Conservation (phyloP, 768 basidiomycete species). For the Leucosporidium yakuticum region DNA sequence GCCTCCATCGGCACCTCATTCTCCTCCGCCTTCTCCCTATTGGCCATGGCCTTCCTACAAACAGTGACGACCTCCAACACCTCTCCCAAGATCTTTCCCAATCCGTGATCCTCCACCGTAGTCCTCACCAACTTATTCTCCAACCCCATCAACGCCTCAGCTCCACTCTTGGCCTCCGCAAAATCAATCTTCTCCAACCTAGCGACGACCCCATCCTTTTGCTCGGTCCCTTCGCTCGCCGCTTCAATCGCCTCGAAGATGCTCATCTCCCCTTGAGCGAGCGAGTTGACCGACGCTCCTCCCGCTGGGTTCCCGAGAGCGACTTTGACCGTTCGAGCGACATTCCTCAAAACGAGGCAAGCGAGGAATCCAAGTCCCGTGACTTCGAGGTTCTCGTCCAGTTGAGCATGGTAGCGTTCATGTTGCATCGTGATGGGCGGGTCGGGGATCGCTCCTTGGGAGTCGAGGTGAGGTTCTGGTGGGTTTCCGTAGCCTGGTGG, state of each 20-base stretch:
- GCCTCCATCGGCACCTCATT: too few relatives aligned
- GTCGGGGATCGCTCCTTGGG: not conserved
- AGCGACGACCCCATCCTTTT: slow-evolving; percentile 6
- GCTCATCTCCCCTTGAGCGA: slow-evolving; percentile 20
- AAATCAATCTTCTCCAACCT: slow-evolving; percentile 31
- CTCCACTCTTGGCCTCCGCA: slow-evolving; percentile 2
- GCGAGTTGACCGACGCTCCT: slow-evolving; percentile 9
- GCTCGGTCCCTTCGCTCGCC: slow-evolving; percentile 20
- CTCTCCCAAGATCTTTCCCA: slow-evolving; percentile 30
- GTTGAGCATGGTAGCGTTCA: slow-evolving; percentile 27
- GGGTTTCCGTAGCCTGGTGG: not conserved
- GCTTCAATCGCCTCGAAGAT: slow-evolving; percentile 30
- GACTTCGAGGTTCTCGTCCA: slow-evolving; percentile 6
- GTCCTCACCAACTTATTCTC: slow-evolving; percentile 13
- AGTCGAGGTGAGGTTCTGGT: not conserved
- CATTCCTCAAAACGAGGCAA: slow-evolving; percentile 31
- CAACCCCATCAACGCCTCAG: slow-evolving; percentile 19
- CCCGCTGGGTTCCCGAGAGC: slow-evolving; percentile 14
- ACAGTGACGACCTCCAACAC: slow-evolving; percentile 9
- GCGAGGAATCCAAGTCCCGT: slow-evolving; percentile 14
- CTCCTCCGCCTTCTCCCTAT: not conserved
- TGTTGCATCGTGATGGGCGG: slow-evolving; percentile 4
- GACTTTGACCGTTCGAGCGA: slow-evolving; percentile 24
- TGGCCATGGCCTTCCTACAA: not conserved
- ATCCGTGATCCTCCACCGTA: slow-evolving; percentile 23